phyloP scores from a whole-genome alignment of 192 early-diverging fungal genomes.

The Coemansia aciculifera region DNA sequence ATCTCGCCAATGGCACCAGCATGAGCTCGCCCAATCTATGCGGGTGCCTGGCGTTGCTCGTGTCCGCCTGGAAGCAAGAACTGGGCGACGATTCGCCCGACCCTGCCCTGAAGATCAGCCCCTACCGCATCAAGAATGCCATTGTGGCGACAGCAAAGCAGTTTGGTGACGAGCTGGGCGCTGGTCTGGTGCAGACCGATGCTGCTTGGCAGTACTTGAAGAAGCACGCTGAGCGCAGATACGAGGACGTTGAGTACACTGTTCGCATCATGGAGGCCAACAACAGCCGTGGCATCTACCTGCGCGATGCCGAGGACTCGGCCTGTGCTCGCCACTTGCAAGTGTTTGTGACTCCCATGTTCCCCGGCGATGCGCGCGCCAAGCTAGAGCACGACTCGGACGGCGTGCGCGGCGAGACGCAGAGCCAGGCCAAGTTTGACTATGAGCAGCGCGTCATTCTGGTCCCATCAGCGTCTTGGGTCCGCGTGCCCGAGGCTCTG shows the following conservation, averaged over 20 bases:
- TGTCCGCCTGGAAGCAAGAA: conserved; percentile 80
- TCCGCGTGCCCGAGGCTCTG: conserved; percentile 70
- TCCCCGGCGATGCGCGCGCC: conserved; percentile 54
- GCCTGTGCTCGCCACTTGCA: conserved; percentile 60
- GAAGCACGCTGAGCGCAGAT: conserved; percentile 54
- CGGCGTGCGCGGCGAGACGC: conserved; percentile 57
- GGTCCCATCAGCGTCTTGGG: conserved; percentile 72
- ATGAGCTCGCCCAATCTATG: conserved; percentile 93
- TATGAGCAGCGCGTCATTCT: conserved; percentile 80
- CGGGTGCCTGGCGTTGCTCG: conserved; percentile 80
- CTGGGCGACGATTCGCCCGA: conserved; percentile 34
- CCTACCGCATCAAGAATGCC: conserved; percentile 82
- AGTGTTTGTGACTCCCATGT: conserved; percentile 37
- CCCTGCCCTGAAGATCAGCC: conserved; percentile 64
- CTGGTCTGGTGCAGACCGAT: conserved; percentile 86
- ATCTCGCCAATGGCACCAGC: conserved; percentile 90
- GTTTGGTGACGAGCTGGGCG: conserved; percentile 74
- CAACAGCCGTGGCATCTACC: conserved; percentile 71
- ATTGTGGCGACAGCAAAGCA: conserved; percentile 72
- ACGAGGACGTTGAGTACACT: conserved; percentile 72
- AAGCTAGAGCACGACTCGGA: conserved; percentile 65
- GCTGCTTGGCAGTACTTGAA: conserved; percentile 81
- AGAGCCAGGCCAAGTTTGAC: conserved; percentile 63
- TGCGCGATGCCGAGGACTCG: conserved; percentile 77
- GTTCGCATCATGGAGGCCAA: conserved; percentile 24